A percentile compares a stretch with the other conserved stretches of the same genome.
Evolutionary conservation across 2,329 filamentous ascomycete genomes (phyloP).

Genomic region (Mycogone perniciosa): DNA sequence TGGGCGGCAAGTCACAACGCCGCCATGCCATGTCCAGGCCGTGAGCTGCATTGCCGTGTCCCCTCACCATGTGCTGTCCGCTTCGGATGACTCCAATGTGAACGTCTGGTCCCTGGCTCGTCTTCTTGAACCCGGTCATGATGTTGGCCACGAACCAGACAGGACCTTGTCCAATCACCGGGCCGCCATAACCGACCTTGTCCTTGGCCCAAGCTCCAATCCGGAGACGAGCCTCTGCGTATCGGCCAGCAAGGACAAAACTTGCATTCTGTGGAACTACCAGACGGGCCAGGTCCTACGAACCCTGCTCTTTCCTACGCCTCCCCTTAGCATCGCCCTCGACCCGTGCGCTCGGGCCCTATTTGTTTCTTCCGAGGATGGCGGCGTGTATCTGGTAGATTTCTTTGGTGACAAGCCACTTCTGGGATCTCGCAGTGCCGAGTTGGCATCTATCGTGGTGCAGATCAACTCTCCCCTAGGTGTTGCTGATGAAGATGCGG

Average conservation of each 20-base stretch:
- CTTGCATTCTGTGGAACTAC: slow-evolving; percentile 90
- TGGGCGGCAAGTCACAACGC: slow-evolving; percentile 68
- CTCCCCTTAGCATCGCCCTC: slow-evolving; percentile 64
- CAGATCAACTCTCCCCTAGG: slow-evolving; percentile 50
- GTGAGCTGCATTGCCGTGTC: slow-evolving; percentile 71
- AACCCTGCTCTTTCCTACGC: slow-evolving; percentile 72
- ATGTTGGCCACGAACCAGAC: slow-evolving; percentile 60
- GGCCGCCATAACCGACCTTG: slow-evolving; percentile 61
- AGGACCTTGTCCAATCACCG: slow-evolving; percentile 73
- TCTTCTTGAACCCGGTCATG: slow-evolving; percentile 56
- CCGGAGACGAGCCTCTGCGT: slow-evolving; percentile 72
- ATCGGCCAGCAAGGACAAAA: slow-evolving; percentile 79
- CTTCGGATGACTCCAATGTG: slow-evolving; percentile 79
- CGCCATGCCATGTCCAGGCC: slow-evolving; percentile 70
- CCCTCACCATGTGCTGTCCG: slow-evolving; percentile 67
- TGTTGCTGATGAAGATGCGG: slow-evolving; percentile 54
- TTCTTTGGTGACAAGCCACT: slow-evolving; percentile 54
- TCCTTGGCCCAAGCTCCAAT: slow-evolving; percentile 59
- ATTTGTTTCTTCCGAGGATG: slow-evolving; percentile 74
- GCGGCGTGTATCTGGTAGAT: slow-evolving; percentile 72
- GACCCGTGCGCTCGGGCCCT: slow-evolving; percentile 81
- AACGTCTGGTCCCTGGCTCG: slow-evolving; percentile 83
- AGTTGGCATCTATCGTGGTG: slow-evolving; percentile 51
- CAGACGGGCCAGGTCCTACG: slow-evolving; percentile 68
- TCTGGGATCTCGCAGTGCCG: slow-evolving; percentile 46